These are phyloP conservation scores for Chenopodium berlandieri DNA, from an alignment of 148 eudicot species.

Conservation along the genomic window DNA sequence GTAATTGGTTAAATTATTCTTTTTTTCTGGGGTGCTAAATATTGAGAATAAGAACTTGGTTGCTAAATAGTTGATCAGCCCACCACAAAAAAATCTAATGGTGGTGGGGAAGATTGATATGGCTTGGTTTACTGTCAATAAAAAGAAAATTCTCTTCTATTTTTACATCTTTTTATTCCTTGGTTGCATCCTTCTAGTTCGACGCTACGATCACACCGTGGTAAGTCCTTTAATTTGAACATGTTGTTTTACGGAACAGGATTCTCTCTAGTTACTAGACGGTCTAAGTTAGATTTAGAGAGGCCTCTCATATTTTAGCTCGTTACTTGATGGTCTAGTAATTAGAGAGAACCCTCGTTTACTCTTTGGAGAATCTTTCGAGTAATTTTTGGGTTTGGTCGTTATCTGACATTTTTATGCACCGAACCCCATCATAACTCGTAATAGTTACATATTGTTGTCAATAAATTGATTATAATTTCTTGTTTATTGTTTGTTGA, in stretches of 20 bases:
- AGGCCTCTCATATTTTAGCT: too few species aligned
- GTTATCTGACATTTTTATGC: background rate
- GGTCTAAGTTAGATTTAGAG: too few species aligned
- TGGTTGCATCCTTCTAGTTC: conserved; percentile 14
- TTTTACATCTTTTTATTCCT: conserved; percentile 18
- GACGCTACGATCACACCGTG: background rate
- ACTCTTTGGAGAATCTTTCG: too few species aligned
- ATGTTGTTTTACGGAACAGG: background rate
- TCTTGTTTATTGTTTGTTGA: background rate
- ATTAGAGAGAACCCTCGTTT: too few species aligned
- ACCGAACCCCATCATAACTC: background rate
- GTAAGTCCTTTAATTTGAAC: conserved; percentile 2
- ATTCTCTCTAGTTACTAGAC: background rate
- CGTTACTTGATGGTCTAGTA: background rate
- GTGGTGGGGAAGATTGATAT: background rate
- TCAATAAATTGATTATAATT: background rate
- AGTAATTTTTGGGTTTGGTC: too few species aligned
- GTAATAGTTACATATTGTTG: too few species aligned
- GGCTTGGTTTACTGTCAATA: background rate
- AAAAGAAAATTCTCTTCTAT: conserved; percentile 2
- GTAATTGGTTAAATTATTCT: background rate
- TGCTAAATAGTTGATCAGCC: too few species aligned
- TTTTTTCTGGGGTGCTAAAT: too few species aligned
- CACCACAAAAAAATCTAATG: background rate
- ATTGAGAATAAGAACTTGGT: too few species aligned